Percentiles rank a stretch among this genome's conserved stretches.
These are phyloP conservation scores for Malbranchea zuffiana DNA, from an alignment of 2,329 filamentous ascomycete species.

Conservation along the genomic window DNA sequence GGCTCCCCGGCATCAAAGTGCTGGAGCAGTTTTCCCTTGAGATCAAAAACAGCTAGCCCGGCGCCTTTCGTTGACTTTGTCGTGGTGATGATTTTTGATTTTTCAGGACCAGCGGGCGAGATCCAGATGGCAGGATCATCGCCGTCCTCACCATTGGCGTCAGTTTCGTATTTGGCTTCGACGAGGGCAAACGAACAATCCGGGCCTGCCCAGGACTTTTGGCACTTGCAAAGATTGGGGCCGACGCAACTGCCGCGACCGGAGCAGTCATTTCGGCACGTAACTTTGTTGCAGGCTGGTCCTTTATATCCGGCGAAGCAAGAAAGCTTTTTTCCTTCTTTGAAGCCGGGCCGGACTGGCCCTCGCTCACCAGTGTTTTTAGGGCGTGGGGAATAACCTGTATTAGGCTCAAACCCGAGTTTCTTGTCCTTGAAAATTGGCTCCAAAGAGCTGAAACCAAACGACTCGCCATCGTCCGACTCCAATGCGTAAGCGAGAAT, in stretches of 20 bases:
- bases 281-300: slow-evolving; percentile 26
- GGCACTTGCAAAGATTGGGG: slow-evolving; percentile 34
- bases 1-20: slow-evolving; percentile 38
- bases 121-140: slow-evolving; percentile 43
- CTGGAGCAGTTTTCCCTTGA: slow-evolving; percentile 40
- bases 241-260: slow-evolving; percentile 34
- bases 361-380: slow-evolving; percentile 16
- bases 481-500: slow-evolving; percentile 35
- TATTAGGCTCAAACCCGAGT: slow-evolving; percentile 29
- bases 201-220: slow-evolving; percentile 36
- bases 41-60: slow-evolving; percentile 41
- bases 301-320: slow-evolving; percentile 39
- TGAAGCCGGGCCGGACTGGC: slow-evolving; percentile 30
- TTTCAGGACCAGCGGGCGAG: slow-evolving; percentile 29
- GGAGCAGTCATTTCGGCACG: slow-evolving; percentile 35
- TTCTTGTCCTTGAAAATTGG: slow-evolving; percentile 20
- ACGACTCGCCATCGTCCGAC: slow-evolving; percentile 28
- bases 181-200: slow-evolving; percentile 39
- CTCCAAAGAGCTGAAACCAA: slow-evolving; percentile 33
- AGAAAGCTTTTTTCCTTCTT: slow-evolving; percentile 23
- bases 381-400: slow-evolving; percentile 29
- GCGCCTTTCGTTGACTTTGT: slow-evolving; percentile 42
- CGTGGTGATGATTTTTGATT: slow-evolving; percentile 43
- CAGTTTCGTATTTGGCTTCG: slow-evolving; percentile 34
- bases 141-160: slow-evolving; percentile 36